These are phyloP conservation scores for Sphaerulina musiva DNA, from an alignment of 2,329 filamentous ascomycete genomes.

Conservation along the genomic window DNA sequence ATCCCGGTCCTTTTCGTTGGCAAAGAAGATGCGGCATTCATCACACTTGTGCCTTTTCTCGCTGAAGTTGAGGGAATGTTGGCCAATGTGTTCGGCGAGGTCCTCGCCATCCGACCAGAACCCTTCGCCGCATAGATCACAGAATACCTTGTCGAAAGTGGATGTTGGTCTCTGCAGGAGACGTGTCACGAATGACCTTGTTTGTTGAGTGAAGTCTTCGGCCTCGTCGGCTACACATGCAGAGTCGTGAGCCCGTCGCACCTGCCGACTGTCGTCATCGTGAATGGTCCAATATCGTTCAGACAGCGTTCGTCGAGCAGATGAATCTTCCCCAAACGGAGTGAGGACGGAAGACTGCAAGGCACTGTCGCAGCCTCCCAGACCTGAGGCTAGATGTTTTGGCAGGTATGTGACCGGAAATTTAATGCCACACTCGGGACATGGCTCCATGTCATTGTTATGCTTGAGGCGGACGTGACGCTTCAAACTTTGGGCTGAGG, in stretches of 20 bases:
- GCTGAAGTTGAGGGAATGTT: conserved; percentile 22
- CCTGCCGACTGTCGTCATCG: conserved; percentile 18
- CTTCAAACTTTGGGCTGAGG: conserved; percentile 7
- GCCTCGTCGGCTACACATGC: conserved; percentile 6
- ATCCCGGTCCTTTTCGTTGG: conserved; percentile 21
- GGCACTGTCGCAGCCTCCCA: conserved; percentile 22
- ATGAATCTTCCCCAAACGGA: conserved; percentile 12
- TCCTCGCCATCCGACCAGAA: conserved; percentile 15
- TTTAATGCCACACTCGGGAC: conserved; percentile 20
- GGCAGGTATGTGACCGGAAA: conserved; percentile 16
- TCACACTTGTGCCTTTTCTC: conserved; percentile 24
- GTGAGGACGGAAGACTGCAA: conserved; percentile 14
- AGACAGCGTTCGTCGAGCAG: conserved; percentile 10
- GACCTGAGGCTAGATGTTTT: conserved; percentile 19
- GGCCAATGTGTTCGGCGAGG: conserved; percentile 20
- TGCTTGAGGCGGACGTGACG: conserved; percentile 16
- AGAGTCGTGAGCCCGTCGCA: not conserved
- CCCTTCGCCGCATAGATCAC: conserved; percentile 20
- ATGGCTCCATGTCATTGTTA: conserved; percentile 17
- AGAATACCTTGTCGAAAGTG: conserved; percentile 11
- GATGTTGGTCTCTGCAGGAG: conserved; percentile 16
- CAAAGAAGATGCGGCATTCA: conserved; percentile 23
- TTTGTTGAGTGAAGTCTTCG: conserved; percentile 14
- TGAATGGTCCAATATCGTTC: conserved; percentile 23
- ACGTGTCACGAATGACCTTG: conserved; percentile 17